A percentile compares a stretch with the other conserved stretches of the same genome.
These are phyloP conservation scores for Aspergillus vadensis DNA, from an alignment of 2,329 filamentous ascomycete species.

Conservation along the genomic window DNA sequence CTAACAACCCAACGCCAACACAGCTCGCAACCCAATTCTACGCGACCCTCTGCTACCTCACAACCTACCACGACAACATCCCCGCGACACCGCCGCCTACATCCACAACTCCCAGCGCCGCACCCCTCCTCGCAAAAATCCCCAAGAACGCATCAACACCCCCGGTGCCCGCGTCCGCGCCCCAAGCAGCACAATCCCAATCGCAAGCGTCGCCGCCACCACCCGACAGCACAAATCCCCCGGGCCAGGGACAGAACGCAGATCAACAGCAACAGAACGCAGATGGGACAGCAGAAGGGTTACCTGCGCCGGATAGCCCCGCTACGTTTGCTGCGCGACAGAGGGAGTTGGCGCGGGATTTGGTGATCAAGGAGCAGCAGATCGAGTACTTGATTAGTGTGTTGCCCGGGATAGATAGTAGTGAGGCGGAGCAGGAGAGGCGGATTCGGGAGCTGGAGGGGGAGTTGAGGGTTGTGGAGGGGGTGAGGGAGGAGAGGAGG, in stretches of 20 bases:
- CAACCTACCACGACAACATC: conserved; percentile 49
- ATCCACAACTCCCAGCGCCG: conserved; percentile 34
- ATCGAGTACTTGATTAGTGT: conserved; percentile 52
- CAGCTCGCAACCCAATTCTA: conserved; percentile 55
- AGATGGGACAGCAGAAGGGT: conserved; percentile 21
- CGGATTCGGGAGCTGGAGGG: conserved; percentile 46
- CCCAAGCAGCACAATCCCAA: conserved; percentile 17
- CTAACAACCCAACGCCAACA: conserved; percentile 17
- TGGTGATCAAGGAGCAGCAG: conserved; percentile 54
- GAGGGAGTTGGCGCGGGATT: conserved; percentile 50
- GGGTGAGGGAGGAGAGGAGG: conserved; percentile 44
- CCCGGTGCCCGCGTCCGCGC: conserved; percentile 34
- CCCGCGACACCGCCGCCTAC: conserved; percentile 37
- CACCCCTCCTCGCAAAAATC: conserved; percentile 44
- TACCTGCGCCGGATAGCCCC: conserved; percentile 45
- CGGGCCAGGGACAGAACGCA: conserved; percentile 19
- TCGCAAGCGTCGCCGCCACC: conserved; percentile 19
- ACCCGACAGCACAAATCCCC: conserved; percentile 15
- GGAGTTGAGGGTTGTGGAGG: conserved; percentile 48
- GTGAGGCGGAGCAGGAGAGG: conserved; percentile 48
- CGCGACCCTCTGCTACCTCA: conserved; percentile 52
- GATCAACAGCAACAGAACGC: conserved; percentile 26
- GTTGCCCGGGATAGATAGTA: conserved; percentile 49
- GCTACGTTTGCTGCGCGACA: conserved; percentile 47
- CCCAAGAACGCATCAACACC: conserved; percentile 43